These are phyloP conservation scores for Geotrichum klebahnii DNA, from an alignment of 1,139 yeast species.

Conservation along the genomic window DNA sequence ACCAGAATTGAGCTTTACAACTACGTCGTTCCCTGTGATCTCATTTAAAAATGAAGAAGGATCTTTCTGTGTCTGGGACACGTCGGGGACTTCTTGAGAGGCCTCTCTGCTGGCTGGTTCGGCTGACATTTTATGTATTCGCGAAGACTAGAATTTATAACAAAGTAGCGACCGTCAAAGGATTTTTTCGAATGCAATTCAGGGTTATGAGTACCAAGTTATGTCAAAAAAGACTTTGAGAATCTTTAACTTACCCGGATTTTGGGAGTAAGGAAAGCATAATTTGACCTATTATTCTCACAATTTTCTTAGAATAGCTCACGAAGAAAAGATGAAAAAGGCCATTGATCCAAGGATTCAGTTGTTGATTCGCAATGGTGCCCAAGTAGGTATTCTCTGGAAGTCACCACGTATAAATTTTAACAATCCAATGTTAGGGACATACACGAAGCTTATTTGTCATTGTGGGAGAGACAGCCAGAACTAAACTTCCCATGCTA, in stretches of 20 bases:
- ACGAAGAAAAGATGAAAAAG: conserved; percentile 67
- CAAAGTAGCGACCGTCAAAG: background rate
- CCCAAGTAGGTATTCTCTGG: conserved; percentile 48
- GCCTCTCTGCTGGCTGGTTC: background rate
- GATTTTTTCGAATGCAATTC: too few relatives aligned
- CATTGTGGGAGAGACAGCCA: conserved; percentile 92
- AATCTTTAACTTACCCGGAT: background rate
- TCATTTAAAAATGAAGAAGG: conserved; percentile 75
- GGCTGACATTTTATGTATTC: background rate
- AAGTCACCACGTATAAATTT: background rate
- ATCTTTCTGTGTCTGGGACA: conserved; percentile 16
- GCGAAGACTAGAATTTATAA: background rate
- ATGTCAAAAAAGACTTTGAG: too few relatives aligned
- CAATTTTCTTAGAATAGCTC: background rate
- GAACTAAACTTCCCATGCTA: conserved; percentile 89
- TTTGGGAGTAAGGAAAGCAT: background rate
- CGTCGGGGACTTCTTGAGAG: conserved; percentile 3
- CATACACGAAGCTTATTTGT: conserved; percentile 88
- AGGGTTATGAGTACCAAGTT: too few relatives aligned
- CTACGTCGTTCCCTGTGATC: conserved; percentile 73
- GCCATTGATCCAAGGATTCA: conserved; percentile 95
- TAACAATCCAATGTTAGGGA: too few relatives aligned
- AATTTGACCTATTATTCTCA: background rate
- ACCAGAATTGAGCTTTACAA: conserved; percentile 83
- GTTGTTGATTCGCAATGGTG: conserved; percentile 89